These are phyloP conservation scores for Breynia disticha DNA, from an alignment of 441 rosid genomes.

Conservation along the genomic window DNA sequence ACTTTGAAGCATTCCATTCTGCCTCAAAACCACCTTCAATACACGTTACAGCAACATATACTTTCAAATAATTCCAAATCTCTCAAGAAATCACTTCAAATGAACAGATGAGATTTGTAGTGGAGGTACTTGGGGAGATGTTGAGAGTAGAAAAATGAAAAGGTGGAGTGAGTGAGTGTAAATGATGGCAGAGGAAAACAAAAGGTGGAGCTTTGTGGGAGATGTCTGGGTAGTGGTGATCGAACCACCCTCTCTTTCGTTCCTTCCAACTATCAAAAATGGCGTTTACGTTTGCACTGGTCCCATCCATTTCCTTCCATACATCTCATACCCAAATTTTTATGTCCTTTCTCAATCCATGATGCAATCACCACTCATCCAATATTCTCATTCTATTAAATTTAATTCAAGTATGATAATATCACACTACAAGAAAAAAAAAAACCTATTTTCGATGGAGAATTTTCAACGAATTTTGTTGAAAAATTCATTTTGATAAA, in stretches of 20 bases:
- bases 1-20: too few species aligned
- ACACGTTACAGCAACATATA: too few species aligned
- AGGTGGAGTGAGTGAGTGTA: background rate
- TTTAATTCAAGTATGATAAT: too few species aligned
- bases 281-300: slow-evolving; percentile 11
- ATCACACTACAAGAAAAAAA: too few species aligned
- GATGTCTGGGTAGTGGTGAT: slow-evolving; percentile 1
- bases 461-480: too few species aligned
- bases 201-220: slow-evolving; percentile 1
- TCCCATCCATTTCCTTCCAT: slow-evolving; percentile 3
- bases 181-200: background rate
- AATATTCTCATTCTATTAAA: background rate
- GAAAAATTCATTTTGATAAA: too few species aligned
- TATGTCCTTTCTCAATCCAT: background rate
- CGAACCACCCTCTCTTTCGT: slow-evolving; percentile 1
- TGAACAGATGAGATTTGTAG: too few species aligned
- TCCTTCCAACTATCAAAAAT: slow-evolving; percentile 7
- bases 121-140: too few species aligned
- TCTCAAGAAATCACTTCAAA: too few species aligned
- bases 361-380: slow-evolving; percentile 8
- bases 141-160: background rate
- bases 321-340: background rate
- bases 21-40: too few species aligned
- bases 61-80: too few species aligned
- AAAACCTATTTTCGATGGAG: too few species aligned